Evolutionary conservation across 2,329 filamentous ascomycete genomes (phyloP).

Genomic region (Fusarium nygamai): DNA sequence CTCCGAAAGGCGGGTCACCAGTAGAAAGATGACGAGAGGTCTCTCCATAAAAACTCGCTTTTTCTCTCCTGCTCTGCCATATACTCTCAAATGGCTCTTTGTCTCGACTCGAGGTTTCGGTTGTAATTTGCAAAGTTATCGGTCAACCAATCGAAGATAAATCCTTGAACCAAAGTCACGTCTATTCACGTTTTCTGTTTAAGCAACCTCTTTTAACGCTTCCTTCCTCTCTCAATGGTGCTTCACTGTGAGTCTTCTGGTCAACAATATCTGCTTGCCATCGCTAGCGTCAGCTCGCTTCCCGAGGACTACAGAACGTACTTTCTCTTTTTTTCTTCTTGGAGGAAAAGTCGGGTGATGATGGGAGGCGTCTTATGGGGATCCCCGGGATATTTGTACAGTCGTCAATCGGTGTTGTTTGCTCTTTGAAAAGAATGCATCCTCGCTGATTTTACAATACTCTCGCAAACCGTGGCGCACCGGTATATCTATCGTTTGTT

Average conservation of each 20-base stretch:
- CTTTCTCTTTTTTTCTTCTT: slow-evolving; percentile 43
- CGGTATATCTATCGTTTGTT: slow-evolving; percentile 31
- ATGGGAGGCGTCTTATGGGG: slow-evolving; percentile 46
- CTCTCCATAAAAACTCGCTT: slow-evolving; percentile 46
- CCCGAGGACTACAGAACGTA: slow-evolving; percentile 40
- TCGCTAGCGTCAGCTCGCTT: slow-evolving; percentile 35
- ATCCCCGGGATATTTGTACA: slow-evolving; percentile 45
- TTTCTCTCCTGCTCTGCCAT: slow-evolving; percentile 53
- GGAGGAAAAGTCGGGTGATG: slow-evolving; percentile 46
- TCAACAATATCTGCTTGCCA: slow-evolving; percentile 38
- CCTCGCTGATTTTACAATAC: slow-evolving; percentile 38
- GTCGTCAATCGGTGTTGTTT: slow-evolving; percentile 42
- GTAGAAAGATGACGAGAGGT: slow-evolving; percentile 58
- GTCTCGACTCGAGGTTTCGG: slow-evolving; percentile 60
- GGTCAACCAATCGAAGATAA: slow-evolving; percentile 65
- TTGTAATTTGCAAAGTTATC: slow-evolving; percentile 68
- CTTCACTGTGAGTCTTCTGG: slow-evolving; percentile 45
- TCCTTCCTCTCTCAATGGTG: slow-evolving; percentile 42
- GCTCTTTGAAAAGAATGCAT: slow-evolving; percentile 46
- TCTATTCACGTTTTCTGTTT: slow-evolving; percentile 44
- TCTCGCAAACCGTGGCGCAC: slow-evolving; percentile 36
- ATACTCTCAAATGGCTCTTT: slow-evolving; percentile 54
- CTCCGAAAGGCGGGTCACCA: slow-evolving; percentile 79
- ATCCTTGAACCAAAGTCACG: slow-evolving; percentile 51
- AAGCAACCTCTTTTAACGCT: slow-evolving; percentile 38